A percentile compares a stretch with the other conserved stretches of the same genome.
Evolutionary conservation across 1,284 basidiomycete species (phyloP).

Genomic region (Irpex rosettiformis): DNA sequence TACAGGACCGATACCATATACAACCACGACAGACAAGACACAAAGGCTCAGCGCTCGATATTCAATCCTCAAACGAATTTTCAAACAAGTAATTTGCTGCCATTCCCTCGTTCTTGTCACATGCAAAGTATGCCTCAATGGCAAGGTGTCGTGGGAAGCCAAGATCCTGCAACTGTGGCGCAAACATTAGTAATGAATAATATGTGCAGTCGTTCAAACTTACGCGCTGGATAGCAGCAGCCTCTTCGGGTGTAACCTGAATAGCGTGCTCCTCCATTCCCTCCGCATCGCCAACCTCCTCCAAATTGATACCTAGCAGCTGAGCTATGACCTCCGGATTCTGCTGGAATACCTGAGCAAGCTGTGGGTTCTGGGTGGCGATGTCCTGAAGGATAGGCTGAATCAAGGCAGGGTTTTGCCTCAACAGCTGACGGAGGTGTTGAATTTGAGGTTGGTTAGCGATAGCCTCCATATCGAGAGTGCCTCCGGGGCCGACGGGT

Average conservation of each 20-base stretch:
- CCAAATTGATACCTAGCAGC: constrained; percentile 50
- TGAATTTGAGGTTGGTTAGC: constrained; percentile 61
- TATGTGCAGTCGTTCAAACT: constrained; percentile 27
- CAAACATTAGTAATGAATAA: constrained; percentile 5
- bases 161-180: constrained; percentile 69
- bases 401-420: constrained; percentile 73
- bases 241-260: constrained; percentile 81
- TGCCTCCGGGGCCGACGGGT: constrained; percentile 33
- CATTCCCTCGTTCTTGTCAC: constrained; percentile 93
- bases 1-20: neutral
- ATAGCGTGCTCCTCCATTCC: constrained; percentile 61
- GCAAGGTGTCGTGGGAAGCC: constrained; percentile 81
- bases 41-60: neutral
- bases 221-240: constrained; percentile 83
- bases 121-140: constrained; percentile 86
- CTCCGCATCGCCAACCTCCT: constrained; percentile 38
- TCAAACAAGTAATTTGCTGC: constrained; percentile 93
- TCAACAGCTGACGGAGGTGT: constrained; percentile 67
- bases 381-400: constrained; percentile 86
- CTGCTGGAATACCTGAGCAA: constrained; percentile 62
- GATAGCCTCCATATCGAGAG: constrained; percentile 47
- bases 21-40: neutral
- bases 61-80: constrained; percentile 53
- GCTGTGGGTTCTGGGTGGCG: constrained; percentile 65
- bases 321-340: constrained; percentile 73